Evolutionary conservation across 768 basidiomycete genomes (phyloP).

Genomic region (Guyanaporus albipodus): DNA sequence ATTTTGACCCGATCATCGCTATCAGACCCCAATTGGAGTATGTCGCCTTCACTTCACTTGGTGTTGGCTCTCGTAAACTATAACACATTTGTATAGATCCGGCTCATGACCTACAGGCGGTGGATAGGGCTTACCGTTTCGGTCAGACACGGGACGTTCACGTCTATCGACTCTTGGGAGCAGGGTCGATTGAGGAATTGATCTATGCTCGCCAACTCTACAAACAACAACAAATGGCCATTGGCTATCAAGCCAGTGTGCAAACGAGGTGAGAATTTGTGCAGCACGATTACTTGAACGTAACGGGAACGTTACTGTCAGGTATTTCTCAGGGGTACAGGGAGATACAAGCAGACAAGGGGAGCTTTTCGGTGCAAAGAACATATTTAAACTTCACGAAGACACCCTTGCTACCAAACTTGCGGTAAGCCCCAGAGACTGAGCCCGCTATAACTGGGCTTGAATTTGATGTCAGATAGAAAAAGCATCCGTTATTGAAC

Average conservation of each 20-base stretch:
- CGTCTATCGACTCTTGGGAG: constrained; percentile 79
- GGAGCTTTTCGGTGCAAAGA: constrained; percentile 81
- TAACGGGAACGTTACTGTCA: constrained; percentile 22
- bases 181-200: constrained; percentile 83
- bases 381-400: constrained; percentile 80
- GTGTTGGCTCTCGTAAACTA: not conserved
- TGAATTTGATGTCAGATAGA: constrained; percentile 58
- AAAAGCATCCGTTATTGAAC: constrained; percentile 62
- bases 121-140: constrained; percentile 83
- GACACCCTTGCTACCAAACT: constrained; percentile 66
- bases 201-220: constrained; percentile 89
- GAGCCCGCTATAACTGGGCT: not conserved
- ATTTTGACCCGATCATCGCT: not conserved
- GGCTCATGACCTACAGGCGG: constrained; percentile 90
- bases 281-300: not conserved
- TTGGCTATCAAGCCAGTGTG: constrained; percentile 78
- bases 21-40: constrained; percentile 93
- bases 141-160: constrained; percentile 84
- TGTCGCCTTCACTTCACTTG: constrained; percentile 34
- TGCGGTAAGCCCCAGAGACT: constrained; percentile 43
- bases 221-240: constrained; percentile 93
- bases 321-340: constrained; percentile 81
- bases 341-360: constrained; percentile 71
- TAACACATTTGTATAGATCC: constrained; percentile 65
- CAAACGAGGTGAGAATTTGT: constrained; percentile 61